These are phyloP conservation scores for Diaporthe velutina DNA, from an alignment of 2,329 filamentous ascomycete genomes.

Conservation along the genomic window DNA sequence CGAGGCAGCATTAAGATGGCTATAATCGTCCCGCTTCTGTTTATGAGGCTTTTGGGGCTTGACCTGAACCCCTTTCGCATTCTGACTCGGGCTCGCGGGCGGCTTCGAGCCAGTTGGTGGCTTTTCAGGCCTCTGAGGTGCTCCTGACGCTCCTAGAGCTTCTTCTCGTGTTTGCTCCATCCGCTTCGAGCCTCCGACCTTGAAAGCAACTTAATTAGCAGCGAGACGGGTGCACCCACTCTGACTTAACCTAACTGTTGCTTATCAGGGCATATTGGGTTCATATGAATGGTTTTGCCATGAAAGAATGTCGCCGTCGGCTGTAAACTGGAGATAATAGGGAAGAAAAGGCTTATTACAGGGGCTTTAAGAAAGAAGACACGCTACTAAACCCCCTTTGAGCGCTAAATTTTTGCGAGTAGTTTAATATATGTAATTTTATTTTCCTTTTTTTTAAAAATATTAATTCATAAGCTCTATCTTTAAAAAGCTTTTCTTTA, in stretches of 20 bases:
- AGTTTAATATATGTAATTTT: no score
- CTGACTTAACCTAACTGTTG: not conserved
- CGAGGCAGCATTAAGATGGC: not conserved
- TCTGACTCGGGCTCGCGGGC: not conserved
- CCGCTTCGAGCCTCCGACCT: not conserved
- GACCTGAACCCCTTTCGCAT: not conserved
- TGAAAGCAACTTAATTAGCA: not conserved
- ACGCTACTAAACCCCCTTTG: not conserved
- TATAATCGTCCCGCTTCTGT: not conserved
- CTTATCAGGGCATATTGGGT: not conserved
- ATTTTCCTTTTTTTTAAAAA: not conserved
- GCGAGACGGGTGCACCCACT: not conserved
- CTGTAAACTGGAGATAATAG: not conserved
- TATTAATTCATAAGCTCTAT: not conserved
- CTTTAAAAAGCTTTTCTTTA: no score
- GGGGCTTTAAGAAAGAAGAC: no score
- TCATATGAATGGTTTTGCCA: not conserved
- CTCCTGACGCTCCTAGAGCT: not conserved
- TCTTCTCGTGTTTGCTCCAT: constrained; percentile 4
- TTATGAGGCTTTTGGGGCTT: not conserved
- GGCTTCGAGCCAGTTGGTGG: not conserved
- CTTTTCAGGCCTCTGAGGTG: not conserved
- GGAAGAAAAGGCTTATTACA: not conserved
- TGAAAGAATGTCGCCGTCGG: not conserved
- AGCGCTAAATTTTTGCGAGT: not conserved